Base-by-base conservation (phyloP, 2,329 filamentous ascomycete genomes). In the Scedosporium minutisporum region DNA sequence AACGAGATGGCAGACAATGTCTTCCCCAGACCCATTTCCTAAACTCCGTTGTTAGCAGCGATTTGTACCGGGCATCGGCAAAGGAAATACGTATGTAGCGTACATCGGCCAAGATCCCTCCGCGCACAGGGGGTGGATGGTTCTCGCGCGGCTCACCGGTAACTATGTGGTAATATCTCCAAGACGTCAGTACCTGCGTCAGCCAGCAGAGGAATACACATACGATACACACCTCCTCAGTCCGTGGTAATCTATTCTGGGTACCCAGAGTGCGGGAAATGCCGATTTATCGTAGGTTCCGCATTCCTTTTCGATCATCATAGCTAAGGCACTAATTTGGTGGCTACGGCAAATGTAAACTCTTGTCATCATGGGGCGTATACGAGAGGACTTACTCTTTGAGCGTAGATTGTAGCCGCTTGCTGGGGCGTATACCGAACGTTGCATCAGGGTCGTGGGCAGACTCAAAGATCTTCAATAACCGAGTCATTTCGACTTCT, bases 21-120 rank as follows among this genome's bases (percentile, higher is more conserved):
- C 14, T 59, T 59, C 9, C 38, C 57, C 6, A 59, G 57, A 23
- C 57, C 57, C 57, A 59, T 59, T 29, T 59, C 57, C 57, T 58
- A 33, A 6, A 44, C 42, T 21, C 18, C 9, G 18, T 46, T 46
- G 42, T 46, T 18, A 46, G 6, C 3, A 4, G 42, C 42, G n/a
- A 59, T 1, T 29, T 29, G 4, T 29, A 21, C 25, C 16, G 4
- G 44, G 33, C 9, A 6, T n/a, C 16, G 5, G n/a, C 27, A 6
- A 25, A 44, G 33, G 57, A 16, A n/a, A 7, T 14, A 16, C 23
- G 44, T 10, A 23, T 7, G 7, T 14, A 21, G 29, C 57, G 18
- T 59, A 59, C 57, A 21, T 59, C 57, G 57, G 57, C 57, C 38
- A 59, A 33, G 21, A 59, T 59, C 7, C 57, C 55, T 6, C 57